Percentiles rank a stretch among this genome's conserved stretches.
Conservation (phyloP, 768 basidiomycete genomes). For the Leccinellum luteum region DNA sequence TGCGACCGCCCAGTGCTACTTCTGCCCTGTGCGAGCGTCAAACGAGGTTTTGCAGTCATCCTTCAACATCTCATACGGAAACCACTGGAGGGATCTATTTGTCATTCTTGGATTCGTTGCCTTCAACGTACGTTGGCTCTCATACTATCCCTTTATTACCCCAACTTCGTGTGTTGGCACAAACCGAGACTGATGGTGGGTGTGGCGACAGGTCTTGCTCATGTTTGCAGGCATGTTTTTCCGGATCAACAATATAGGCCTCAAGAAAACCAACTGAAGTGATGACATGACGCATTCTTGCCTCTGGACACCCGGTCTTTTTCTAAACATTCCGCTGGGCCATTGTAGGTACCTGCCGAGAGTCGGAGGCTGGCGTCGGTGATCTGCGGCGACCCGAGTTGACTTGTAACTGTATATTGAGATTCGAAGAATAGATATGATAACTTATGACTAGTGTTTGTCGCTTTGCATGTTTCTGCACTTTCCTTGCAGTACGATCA, state of each 20-base stretch:
- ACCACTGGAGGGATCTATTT: slow-evolving; percentile 11
- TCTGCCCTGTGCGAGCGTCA: slow-evolving; percentile 53
- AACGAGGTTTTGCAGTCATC: slow-evolving; percentile 36
- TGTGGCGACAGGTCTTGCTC: slow-evolving; percentile 22
- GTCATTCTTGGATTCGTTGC: slow-evolving; percentile 20
- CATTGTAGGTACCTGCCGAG: no score
- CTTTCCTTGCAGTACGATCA: no score
- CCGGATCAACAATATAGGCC: slow-evolving; percentile 21
- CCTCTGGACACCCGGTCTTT: not conserved
- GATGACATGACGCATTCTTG: not conserved
- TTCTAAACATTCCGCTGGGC: no score
- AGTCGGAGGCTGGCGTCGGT: no score
- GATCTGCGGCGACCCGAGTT: no score
- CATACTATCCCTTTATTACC: no score
- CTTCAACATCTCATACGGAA: slow-evolving; percentile 6
- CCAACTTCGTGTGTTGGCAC: not conserved
- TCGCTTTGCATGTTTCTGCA: no score
- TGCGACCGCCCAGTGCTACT: slow-evolving; percentile 52
- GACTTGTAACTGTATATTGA: no score
- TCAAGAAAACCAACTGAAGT: not conserved
- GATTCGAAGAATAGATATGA: no score
- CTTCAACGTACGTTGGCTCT: slow-evolving; percentile 42
- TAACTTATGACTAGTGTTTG: no score
- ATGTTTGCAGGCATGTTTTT: slow-evolving; percentile 33
- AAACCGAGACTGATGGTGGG: not conserved